Evolutionary conservation across 1,284 basidiomycete genomes (phyloP).

Genomic region (Apiotrichum veenhuisii): DNA sequence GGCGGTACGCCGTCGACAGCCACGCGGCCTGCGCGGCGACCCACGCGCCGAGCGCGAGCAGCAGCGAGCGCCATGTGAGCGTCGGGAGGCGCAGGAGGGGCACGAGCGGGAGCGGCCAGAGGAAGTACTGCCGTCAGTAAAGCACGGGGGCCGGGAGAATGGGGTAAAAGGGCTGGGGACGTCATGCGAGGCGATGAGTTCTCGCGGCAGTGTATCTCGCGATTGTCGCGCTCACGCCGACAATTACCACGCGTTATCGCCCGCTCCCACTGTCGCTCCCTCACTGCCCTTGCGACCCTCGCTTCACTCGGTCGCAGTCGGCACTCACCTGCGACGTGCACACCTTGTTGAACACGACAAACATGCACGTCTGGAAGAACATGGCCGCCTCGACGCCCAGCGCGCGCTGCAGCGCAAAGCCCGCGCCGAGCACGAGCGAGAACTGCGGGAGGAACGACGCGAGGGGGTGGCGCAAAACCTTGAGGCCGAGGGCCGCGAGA

Average conservation of each 20-base stretch:
- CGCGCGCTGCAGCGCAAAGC: constrained; percentile 45
- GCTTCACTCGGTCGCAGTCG: no score
- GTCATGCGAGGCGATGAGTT: no score
- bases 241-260: no score
- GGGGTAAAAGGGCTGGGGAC: no score
- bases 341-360: constrained; percentile 96
- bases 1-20: constrained; percentile 76
- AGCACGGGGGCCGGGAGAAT: no score
- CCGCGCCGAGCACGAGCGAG: constrained; percentile 34
- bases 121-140: constrained; percentile 69
- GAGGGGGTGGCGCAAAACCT: constrained; percentile 37
- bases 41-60: constrained; percentile 63
- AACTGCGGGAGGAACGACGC: constrained; percentile 52
- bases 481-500: constrained; percentile 1
- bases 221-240: no score
- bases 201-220: no score
- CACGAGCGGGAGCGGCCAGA: constrained; percentile 92
- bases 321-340: constrained; percentile 84
- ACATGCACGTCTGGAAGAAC: constrained; percentile 82
- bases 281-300: no score
- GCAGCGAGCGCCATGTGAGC: constrained; percentile 54
- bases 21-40: constrained; percentile 68
- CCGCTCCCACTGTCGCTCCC: no score
- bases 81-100: constrained; percentile 70
- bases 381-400: constrained; percentile 63